Conservation (phyloP, 345 rosid species). For the Salix exigua region DNA sequence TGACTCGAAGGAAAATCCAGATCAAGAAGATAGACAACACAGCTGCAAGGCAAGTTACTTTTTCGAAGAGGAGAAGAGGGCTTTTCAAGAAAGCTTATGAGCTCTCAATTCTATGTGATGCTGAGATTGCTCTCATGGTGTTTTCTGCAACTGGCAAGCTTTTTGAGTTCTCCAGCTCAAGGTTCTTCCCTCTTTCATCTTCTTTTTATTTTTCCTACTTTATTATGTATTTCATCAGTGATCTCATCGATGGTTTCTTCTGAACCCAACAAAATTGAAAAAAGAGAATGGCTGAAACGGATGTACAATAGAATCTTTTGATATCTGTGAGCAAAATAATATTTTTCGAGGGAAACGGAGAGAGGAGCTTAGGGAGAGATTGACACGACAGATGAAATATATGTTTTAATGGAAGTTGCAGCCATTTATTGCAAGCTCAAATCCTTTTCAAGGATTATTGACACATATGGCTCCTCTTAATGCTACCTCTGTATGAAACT, state of each 20-base stretch:
- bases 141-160: constrained; percentile 40
- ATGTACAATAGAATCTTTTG: not conserved
- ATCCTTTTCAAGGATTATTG: no score
- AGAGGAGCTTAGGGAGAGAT: not conserved
- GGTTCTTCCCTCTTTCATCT: constrained; percentile 13
- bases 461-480: no score
- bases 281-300: not conserved
- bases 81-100: constrained; percentile 47
- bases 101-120: constrained; percentile 47
- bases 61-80: constrained; percentile 45
- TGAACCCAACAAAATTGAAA: constrained; percentile 1
- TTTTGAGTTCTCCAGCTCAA: constrained; percentile 38
- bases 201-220: not conserved
- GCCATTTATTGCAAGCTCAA: not conserved
- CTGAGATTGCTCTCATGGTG: constrained; percentile 33
- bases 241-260: not conserved
- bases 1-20: constrained; percentile 45
- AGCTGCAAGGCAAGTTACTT: constrained; percentile 45
- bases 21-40: constrained; percentile 44
- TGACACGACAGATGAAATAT: not conserved
- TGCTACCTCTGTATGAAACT: not conserved
- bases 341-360: not conserved
- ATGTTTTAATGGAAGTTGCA: not conserved
- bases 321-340: not conserved
- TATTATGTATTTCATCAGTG: not conserved